A percentile compares a stretch with the other conserved stretches of the same genome.
Conservation (phyloP, 768 basidiomycete genomes). For the Russula virescens region DNA sequence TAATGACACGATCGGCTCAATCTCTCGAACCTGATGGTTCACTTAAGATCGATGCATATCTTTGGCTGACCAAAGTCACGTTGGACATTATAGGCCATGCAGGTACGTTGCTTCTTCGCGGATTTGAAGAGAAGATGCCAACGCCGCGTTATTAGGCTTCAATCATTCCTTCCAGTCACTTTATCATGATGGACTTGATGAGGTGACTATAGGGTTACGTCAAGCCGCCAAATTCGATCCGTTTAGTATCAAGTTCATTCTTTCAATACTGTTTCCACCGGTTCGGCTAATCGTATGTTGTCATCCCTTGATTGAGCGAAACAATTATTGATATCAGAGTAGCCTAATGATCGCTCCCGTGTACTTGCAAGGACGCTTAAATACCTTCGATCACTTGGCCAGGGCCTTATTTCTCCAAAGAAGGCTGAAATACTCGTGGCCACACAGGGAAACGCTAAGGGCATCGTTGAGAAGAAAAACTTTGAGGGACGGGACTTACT, state of each 20-base stretch:
- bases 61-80: slow-evolving; percentile 17
- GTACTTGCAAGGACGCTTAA: neutral
- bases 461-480: slow-evolving; percentile 32
- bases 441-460: slow-evolving; percentile 26
- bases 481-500: slow-evolving; percentile 48
- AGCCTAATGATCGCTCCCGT: slow-evolving; percentile 14
- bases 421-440: slow-evolving; percentile 31
- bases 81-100: slow-evolving; percentile 19
- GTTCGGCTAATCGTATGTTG: slow-evolving; percentile 17
- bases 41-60: neutral
- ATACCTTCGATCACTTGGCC: slow-evolving; percentile 29
- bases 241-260: slow-evolving; percentile 4
- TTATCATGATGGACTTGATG: neutral
- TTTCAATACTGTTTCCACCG: slow-evolving; percentile 2
- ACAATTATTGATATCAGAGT: too few relatives aligned
- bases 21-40: slow-evolving; percentile 2
- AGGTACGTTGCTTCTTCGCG: neutral
- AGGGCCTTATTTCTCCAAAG: slow-evolving; percentile 30
- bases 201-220: slow-evolving; percentile 8
- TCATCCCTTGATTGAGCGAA: neutral
- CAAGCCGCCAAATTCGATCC: slow-evolving; percentile 7
- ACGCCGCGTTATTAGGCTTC: slow-evolving; percentile 35
- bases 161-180: slow-evolving; percentile 19
- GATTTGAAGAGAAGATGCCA: neutral
- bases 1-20: neutral